phyloP scores from a whole-genome alignment of 1,284 basidiomycete genomes.

The Cystobasidium slooffiae region DNA sequence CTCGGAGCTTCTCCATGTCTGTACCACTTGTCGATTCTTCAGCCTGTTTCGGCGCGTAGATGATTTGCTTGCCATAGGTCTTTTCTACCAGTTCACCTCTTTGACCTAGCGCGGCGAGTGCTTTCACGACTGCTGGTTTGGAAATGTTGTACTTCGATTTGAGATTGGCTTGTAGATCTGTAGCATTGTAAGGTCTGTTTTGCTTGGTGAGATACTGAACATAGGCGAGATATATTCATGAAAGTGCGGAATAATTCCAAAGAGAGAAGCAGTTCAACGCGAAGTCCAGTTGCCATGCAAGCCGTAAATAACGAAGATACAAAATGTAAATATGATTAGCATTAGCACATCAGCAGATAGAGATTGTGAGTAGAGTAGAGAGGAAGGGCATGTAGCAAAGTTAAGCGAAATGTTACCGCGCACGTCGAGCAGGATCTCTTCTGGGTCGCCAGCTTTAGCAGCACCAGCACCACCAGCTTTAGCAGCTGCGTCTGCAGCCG shows the following conservation, averaged over 20 bases:
- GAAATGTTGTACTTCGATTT: slow-evolving; percentile 40
- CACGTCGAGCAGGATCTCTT: slow-evolving; percentile 39
- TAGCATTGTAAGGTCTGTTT: slow-evolving; percentile 44
- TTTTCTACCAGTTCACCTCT: slow-evolving; percentile 38
- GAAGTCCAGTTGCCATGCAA: neutral
- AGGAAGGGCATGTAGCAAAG: neutral
- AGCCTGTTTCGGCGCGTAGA: slow-evolving; percentile 37
- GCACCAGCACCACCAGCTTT: neutral
- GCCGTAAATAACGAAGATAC: neutral
- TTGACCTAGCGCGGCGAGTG: slow-evolving; percentile 30
- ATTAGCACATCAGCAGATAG: neutral
- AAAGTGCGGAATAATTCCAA: neutral
- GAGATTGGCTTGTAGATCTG: slow-evolving; percentile 43
- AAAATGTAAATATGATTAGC: slow-evolving; percentile 2
- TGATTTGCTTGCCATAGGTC: slow-evolving; percentile 35
- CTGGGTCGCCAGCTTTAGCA: slow-evolving; percentile 29
- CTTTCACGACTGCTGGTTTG: slow-evolving; percentile 39
- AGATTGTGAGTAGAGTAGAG: neutral
- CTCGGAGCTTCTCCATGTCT: slow-evolving; percentile 25
- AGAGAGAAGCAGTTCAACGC: neutral
- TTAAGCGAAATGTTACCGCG: neutral
- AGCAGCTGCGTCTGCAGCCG: slow-evolving; percentile 9
- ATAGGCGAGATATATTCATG: neutral
- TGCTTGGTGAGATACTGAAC: slow-evolving; percentile 43
- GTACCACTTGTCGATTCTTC: slow-evolving; percentile 22